Evolutionary conservation across 2,329 filamentous ascomycete species (phyloP).

Genomic region (Fusarium agapanthi): DNA sequence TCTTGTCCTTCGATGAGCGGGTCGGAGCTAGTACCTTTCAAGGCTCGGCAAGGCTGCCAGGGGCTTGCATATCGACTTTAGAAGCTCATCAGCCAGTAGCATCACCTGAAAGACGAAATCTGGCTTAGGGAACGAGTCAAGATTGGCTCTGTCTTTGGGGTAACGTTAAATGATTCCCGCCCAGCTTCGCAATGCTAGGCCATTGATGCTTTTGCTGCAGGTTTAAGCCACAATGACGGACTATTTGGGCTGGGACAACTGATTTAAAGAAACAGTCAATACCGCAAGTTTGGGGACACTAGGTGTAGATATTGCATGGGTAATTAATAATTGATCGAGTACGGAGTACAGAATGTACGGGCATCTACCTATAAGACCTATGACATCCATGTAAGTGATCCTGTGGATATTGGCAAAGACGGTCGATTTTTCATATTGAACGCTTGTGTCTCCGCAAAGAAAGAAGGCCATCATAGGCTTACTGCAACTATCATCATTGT

Average conservation of each 20-base stretch:
- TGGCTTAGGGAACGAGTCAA: slow-evolving; percentile 11
- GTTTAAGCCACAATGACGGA: slow-evolving; percentile 11
- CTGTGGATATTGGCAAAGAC: neutral
- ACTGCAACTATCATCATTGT: neutral
- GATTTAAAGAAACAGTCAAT: neutral
- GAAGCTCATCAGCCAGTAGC: slow-evolving; percentile 25
- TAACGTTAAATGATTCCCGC: neutral
- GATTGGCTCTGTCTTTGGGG: slow-evolving; percentile 17
- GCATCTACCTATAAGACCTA: neutral
- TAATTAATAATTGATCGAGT: neutral
- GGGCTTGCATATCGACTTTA: slow-evolving; percentile 36
- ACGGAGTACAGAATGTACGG: neutral
- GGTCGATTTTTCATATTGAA: neutral
- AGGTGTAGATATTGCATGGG: neutral
- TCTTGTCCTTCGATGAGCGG: slow-evolving; percentile 37
- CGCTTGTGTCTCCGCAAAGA: neutral
- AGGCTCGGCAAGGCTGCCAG: slow-evolving; percentile 42
- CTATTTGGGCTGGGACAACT: neutral
- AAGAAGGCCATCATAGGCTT: neutral
- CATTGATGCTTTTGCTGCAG: slow-evolving; percentile 18
- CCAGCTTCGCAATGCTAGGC: slow-evolving; percentile 10
- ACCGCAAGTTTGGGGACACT: neutral
- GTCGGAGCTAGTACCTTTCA: slow-evolving; percentile 39
- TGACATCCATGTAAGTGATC: neutral
- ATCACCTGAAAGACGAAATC: slow-evolving; percentile 1